phyloP scores from a whole-genome alignment of 768 basidiomycete species.

The Boletellus ananas region DNA sequence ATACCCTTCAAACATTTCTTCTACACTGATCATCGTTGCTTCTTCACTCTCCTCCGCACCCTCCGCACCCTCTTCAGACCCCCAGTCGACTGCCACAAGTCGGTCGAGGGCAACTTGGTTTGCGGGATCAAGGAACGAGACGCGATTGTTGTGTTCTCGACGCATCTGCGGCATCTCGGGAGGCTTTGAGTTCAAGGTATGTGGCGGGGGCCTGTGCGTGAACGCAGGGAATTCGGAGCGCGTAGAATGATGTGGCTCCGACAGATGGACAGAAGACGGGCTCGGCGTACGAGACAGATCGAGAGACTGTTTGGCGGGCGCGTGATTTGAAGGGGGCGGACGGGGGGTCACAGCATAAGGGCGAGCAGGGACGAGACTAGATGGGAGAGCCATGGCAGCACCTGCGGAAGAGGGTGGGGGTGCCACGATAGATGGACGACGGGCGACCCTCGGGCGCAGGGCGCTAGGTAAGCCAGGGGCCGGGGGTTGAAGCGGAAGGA shows the following conservation, averaged over 20 bases:
- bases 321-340: conserved; percentile 10
- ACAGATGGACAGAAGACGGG: conserved; percentile 12
- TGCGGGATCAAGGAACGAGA: conserved; percentile 79
- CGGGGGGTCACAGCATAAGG: conserved; percentile 24
- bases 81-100: conserved; percentile 49
- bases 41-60: conserved; percentile 73
- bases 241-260: conserved; percentile 11
- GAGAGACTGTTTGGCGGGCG: conserved; percentile 16
- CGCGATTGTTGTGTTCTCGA: conserved; percentile 60
- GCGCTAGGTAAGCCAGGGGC: conserved; percentile 26
- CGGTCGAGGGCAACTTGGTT: conserved; percentile 74
- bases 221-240: conserved; percentile 18
- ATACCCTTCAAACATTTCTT: conserved; percentile 98
- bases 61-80: conserved; percentile 46
- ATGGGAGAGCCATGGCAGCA: conserved; percentile 16
- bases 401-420: conserved; percentile 30
- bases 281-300: conserved; percentile 17
- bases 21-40: conserved; percentile 85
- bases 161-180: conserved; percentile 38
- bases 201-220: conserved; percentile 26
- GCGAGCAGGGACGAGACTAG: conserved; percentile 25
- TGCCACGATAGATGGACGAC: conserved; percentile 46
- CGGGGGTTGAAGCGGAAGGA: conserved; percentile 17
- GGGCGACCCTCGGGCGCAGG: conserved; percentile 33
- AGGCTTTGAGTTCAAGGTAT: conserved; percentile 27